Conservation (phyloP, 495 filamentous ascomycete genomes). For the Talaromyces liani region DNA sequence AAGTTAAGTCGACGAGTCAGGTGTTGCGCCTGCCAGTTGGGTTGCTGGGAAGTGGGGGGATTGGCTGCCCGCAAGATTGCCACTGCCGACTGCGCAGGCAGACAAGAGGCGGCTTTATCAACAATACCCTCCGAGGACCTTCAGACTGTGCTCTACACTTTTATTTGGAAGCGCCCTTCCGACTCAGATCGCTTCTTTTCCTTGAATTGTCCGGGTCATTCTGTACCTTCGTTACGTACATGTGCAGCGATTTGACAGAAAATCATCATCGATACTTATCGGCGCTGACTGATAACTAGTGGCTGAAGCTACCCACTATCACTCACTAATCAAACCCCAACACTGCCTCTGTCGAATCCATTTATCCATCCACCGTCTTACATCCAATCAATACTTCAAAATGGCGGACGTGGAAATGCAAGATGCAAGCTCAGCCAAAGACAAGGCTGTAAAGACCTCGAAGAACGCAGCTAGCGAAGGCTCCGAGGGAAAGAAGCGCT, state of each 20-base stretch:
- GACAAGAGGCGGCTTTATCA: background rate
- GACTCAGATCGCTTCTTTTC: background rate
- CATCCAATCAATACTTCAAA: background rate
- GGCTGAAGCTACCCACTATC: background rate
- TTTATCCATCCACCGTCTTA: background rate
- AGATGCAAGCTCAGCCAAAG: slow-evolving; percentile 57
- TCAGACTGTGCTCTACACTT: background rate
- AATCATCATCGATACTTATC: background rate
- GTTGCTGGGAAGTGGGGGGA: slow-evolving; percentile 4
- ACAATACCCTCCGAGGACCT: background rate
- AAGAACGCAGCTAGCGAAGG: slow-evolving; percentile 46
- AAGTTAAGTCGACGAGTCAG: background rate
- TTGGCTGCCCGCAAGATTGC: slow-evolving; percentile 4
- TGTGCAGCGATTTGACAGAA: background rate
- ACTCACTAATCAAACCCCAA: background rate
- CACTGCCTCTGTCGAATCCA: background rate
- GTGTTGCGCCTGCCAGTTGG: background rate
- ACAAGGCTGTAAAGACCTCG: slow-evolving; percentile 43
- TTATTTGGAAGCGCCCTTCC: background rate
- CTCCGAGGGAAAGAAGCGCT: slow-evolving; percentile 76
- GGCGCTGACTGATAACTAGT: background rate
- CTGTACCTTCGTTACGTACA: background rate
- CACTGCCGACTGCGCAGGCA: background rate
- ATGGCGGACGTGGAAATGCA: slow-evolving; percentile 99
- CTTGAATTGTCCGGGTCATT: background rate